A percentile compares a stretch with the other conserved stretches of the same genome.
These are phyloP conservation scores for Silene noctiflora DNA, from an alignment of 179 eudicot species.

Conservation along the genomic window DNA sequence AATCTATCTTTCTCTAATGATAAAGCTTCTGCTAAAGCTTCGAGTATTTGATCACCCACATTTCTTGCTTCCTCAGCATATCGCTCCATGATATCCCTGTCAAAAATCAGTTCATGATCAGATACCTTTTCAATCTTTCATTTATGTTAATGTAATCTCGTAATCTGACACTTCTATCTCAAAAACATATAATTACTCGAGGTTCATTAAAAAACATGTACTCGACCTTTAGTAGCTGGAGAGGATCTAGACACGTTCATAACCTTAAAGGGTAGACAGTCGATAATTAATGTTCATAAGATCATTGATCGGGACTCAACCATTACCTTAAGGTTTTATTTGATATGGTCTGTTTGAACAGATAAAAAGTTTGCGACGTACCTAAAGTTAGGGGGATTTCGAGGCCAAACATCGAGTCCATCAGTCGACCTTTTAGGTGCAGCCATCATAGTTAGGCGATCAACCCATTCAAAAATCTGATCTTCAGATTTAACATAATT, in stretches of 20 bases:
- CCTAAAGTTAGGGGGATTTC: conserved; percentile 28
- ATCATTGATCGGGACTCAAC: no score
- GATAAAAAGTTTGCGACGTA: background rate
- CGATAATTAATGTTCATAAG: no score
- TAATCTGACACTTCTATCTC: no score
- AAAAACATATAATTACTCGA: no score
- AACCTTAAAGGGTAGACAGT: no score
- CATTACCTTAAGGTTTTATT: no score
- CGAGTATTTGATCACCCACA: conserved; percentile 19
- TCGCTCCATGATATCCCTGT: conserved; percentile 23
- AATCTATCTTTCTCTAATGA: conserved; percentile 21
- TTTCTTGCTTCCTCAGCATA: conserved; percentile 30
- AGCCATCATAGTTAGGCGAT: conserved; percentile 28
- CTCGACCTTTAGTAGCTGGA: no score
- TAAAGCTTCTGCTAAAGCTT: conserved; percentile 30
- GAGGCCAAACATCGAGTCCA: conserved; percentile 34
- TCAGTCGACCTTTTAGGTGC: conserved; percentile 21
- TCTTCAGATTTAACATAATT: conserved; percentile 19
- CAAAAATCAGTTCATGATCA: background rate
- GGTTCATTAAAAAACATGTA: no score
- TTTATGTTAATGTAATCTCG: no score
- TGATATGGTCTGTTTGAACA: no score
- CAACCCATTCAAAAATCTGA: conserved; percentile 31
- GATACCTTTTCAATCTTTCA: no score
- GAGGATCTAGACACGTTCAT: no score